Evolutionary conservation across 345 rosid species (phyloP).

Genomic region (Mallotus nudiflorus): DNA sequence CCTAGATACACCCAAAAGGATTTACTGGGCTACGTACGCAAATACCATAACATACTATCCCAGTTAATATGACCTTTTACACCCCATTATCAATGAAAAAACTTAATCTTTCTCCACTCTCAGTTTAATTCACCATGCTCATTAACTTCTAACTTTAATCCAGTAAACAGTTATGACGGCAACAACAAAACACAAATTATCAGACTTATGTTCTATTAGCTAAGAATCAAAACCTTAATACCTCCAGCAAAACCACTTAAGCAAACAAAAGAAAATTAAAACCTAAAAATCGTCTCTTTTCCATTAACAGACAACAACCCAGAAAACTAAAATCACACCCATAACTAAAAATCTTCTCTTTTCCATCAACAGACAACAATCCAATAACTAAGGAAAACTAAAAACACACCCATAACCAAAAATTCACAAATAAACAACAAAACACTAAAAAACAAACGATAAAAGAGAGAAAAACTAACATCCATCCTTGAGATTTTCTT

Average conservation of each 20-base stretch:
- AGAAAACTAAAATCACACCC: too few species aligned
- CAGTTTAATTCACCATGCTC: too few species aligned
- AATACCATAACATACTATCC: too few species aligned
- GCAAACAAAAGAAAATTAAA: neutral
- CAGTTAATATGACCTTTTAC: neutral
- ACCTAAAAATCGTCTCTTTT: too few species aligned
- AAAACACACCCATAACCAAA: neutral
- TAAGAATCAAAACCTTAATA: neutral
- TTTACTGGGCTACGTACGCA: too few species aligned
- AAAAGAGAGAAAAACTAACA: conserved; percentile 40
- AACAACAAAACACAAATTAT: neutral
- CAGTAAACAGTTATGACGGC: neutral
- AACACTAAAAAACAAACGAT: neutral
- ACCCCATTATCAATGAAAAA: too few species aligned
- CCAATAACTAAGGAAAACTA: neutral
- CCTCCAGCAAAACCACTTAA: neutral
- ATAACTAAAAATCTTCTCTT: neutral
- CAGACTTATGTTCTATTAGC: neutral
- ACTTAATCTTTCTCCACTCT: too few species aligned
- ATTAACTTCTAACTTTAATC: too few species aligned
- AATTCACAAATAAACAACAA: neutral
- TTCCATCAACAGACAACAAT: neutral
- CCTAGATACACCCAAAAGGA: too few species aligned
- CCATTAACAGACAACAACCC: too few species aligned
- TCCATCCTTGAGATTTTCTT: conserved; percentile 76